These are phyloP conservation scores for Trifolium repens DNA, from an alignment of 306 rosid species.

Conservation along the genomic window DNA sequence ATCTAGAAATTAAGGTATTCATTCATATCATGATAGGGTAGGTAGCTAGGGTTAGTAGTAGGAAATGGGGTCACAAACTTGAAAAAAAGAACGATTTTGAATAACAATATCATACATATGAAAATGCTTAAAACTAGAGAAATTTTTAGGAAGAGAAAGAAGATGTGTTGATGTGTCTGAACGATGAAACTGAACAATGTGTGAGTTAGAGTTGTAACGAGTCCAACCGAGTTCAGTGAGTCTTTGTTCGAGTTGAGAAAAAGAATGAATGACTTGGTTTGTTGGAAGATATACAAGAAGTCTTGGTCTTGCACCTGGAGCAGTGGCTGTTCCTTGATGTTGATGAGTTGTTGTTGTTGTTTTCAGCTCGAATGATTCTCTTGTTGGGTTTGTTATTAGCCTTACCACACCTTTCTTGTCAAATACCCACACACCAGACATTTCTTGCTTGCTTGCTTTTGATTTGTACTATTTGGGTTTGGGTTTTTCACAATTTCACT, in stretches of 20 bases:
- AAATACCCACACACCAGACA: conserved; percentile 97
- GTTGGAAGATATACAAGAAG: conserved; percentile 69
- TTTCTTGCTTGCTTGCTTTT: neutral
- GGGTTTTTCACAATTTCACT: neutral
- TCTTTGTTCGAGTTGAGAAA: conserved; percentile 65
- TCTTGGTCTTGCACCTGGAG: conserved; percentile 86
- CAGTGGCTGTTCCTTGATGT: conserved; percentile 67
- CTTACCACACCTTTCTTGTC: conserved; percentile 89
- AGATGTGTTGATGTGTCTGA: conserved; percentile 66
- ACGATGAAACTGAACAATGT: conserved; percentile 79
- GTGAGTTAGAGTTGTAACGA: conserved; percentile 55
- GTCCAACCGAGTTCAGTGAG: conserved; percentile 85
- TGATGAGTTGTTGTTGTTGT: conserved; percentile 42
- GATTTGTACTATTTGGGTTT: neutral
- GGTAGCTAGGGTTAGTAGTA: neutral
- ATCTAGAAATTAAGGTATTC: neutral
- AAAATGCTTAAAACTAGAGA: conserved; percentile 56
- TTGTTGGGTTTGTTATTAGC: conserved; percentile 70
- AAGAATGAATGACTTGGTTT: conserved; percentile 66
- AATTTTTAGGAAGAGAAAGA: conserved; percentile 65
- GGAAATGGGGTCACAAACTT: conserved; percentile 64
- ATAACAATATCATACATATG: conserved; percentile 85
- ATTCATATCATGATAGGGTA: no score
- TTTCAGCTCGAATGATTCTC: conserved; percentile 74
- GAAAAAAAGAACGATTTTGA: conserved; percentile 70